These are phyloP conservation scores for Phytophthora fragariaefolia DNA, from an alignment of 352 stramenopile species.

Conservation along the genomic window DNA sequence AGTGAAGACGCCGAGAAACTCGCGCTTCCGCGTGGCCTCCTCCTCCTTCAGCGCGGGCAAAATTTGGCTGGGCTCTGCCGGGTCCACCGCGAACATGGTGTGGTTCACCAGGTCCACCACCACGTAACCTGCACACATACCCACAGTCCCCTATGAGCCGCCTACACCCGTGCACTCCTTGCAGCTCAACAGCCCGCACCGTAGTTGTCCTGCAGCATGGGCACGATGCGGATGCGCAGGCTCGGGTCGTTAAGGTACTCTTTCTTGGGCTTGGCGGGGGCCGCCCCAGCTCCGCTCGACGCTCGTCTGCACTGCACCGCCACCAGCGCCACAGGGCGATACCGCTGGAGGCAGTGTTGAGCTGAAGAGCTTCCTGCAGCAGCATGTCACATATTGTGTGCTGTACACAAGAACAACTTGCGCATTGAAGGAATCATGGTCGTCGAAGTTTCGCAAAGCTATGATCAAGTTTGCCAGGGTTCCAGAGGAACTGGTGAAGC, in stretches of 20 bases:
- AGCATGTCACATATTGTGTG: no score
- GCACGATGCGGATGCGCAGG: constrained; percentile 81
- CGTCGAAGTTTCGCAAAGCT: no score
- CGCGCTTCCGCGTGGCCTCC: constrained; percentile 61
- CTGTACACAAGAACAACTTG: no score
- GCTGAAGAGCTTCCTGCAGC: no score
- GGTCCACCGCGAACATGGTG: constrained; percentile 85
- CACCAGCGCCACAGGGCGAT: no score
- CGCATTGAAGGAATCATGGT: no score
- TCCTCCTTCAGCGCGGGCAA: constrained; percentile 75
- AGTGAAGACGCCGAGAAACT: constrained; percentile 90
- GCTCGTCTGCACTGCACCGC: constrained; percentile 5
- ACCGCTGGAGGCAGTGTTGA: no score
- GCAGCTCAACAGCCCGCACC: constrained; percentile 46
- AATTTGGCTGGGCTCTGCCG: constrained; percentile 69
- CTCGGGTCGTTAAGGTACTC: constrained; percentile 77
- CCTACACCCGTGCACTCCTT: no score
- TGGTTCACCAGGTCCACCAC: constrained; percentile 85
- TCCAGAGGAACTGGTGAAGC: no score
- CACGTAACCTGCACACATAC: constrained; percentile 60
- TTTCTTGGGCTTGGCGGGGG: constrained; percentile 41
- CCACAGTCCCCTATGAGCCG: no score
- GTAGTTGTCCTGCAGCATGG: constrained; percentile 89
- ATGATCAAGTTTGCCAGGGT: no score
- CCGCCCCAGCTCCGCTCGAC: constrained; percentile 3